Evolutionary conservation across 2,329 filamentous ascomycete species (phyloP), one percentile per base, ranked within the genome.

Genomic region (Amylocarpus encephaloides): DNA sequence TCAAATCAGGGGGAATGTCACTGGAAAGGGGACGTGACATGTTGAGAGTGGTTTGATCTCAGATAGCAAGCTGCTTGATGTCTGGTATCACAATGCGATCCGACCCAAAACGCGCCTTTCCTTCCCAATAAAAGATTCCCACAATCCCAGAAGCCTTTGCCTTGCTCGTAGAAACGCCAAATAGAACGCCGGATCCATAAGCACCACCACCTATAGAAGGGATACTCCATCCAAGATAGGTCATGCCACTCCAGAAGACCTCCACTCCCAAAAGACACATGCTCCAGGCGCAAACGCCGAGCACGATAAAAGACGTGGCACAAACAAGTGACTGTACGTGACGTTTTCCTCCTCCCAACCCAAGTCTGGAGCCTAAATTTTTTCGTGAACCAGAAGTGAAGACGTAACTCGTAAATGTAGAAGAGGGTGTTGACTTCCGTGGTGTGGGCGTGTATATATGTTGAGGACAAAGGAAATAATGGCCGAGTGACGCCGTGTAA

Each of bases 351-450:
- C 29, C 34, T 51, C 50, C 38, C 47, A 29, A 26, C n/a, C 15
- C 30, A 40, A 36, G 26, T 48, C 33, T 47, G 19, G 22, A 15
- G 11, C 43, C 54, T 38, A 51, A 48, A 41, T 47, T 22, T 58
- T 58, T 59, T 59, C 58, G 46, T 54, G 46, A 54, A 59, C 53
- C 57, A 59, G 53, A 59, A 62, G 43, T 45, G 49, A 63, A 62
- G 46, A 44, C 54, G 46, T 59, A 54, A 62, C 44, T 62, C 62
- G 52, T 61, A 54, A 64, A 56, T 54, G 39, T 2, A 13, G 29
- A 29, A 35, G 42, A 19, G 36, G 26, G 22, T 33, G 39, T 43
- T 44, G 33, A 7, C 22, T 7, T 26, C 4, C 18, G 33, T 50
- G 30, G 18, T 46, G 10, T 30, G 35, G 33, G 16, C 38, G 16